These are phyloP conservation scores for Dichotomopilus funicola DNA, from an alignment of 2,329 filamentous ascomycete genomes.

Conservation along the genomic window DNA sequence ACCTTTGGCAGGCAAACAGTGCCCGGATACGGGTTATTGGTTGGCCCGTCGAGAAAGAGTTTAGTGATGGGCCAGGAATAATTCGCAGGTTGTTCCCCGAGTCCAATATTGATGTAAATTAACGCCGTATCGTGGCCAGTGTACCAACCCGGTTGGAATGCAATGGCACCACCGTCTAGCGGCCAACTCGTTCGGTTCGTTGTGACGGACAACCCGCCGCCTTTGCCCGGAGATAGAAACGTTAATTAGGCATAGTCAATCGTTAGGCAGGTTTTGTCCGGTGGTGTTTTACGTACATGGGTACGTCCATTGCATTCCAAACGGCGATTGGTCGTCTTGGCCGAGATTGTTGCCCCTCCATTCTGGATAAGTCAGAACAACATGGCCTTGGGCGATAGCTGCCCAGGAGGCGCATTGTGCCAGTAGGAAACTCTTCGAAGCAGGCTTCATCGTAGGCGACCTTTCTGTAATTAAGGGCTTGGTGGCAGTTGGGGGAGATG, in stretches of 20 bases:
- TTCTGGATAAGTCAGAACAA: not conserved
- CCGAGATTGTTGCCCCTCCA: slow-evolving; percentile 1
- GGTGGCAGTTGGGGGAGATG: not conserved
- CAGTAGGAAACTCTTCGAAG: not conserved
- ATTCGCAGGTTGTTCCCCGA: slow-evolving; percentile 9
- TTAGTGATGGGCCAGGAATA: slow-evolving; percentile 7
- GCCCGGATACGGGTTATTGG: slow-evolving; percentile 8
- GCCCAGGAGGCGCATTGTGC: not conserved
- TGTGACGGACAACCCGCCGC: slow-evolving; percentile 9
- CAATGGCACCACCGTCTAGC: slow-evolving; percentile 9
- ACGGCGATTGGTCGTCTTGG: not conserved
- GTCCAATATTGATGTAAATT: slow-evolving; percentile 14
- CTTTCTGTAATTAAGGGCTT: not conserved
- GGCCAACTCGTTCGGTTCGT: slow-evolving; percentile 14
- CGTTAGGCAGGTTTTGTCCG: not conserved
- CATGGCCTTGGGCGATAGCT: not conserved
- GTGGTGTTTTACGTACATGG: not conserved
- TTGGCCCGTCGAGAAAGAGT: slow-evolving; percentile 7
- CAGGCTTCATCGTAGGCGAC: not conserved
- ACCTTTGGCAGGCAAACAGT: slow-evolving; percentile 9
- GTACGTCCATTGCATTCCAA: slow-evolving; percentile 2
- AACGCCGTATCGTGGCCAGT: slow-evolving; percentile 8
- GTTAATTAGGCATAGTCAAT: not conserved
- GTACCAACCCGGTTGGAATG: slow-evolving; percentile 13
- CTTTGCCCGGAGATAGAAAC: not conserved